phyloP scores from a whole-genome alignment of 2,329 filamentous ascomycete genomes.

The Salinomyces thailandicus region DNA sequence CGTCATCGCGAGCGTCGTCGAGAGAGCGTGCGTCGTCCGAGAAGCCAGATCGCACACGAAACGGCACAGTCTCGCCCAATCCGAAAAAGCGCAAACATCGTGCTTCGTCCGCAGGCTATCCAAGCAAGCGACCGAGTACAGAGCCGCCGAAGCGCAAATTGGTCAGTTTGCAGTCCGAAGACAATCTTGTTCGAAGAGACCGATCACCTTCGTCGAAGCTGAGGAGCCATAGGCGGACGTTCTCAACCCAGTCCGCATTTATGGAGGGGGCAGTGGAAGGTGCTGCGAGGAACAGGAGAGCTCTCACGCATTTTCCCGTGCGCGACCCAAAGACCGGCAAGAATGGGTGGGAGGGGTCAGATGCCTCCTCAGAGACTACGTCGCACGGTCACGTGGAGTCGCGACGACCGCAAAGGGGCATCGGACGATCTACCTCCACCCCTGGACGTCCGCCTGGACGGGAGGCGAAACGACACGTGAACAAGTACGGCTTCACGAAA shows the following conservation, averaged over 20 bases:
- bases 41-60: conserved; percentile 13
- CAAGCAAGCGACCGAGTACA: conserved; percentile 19
- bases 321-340: conserved; percentile 22
- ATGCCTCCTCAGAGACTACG: conserved; percentile 33
- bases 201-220: conserved; percentile 52
- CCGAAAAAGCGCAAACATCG: conserved; percentile 29
- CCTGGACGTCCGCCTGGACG: conserved; percentile 47
- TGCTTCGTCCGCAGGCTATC: conserved; percentile 25
- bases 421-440: conserved; percentile 42
- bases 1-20: conserved; percentile 16
- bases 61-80: conserved; percentile 20
- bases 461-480: conserved; percentile 68
- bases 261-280: conserved; percentile 36
- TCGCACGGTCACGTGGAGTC: conserved; percentile 51
- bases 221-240: conserved; percentile 51
- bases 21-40: conserved; percentile 22
- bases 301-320: conserved; percentile 42
- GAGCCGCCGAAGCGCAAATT: conserved; percentile 18
- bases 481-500: conserved; percentile 83
- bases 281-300: conserved; percentile 19
- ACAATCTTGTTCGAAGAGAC: conserved; percentile 15
- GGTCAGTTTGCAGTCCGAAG: conserved; percentile 22
- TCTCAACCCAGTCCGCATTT: conserved; percentile 52
- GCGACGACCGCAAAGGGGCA: conserved; percentile 46
- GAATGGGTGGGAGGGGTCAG: conserved; percentile 52